Conservation (phyloP, 768 basidiomycete genomes). For the Dentipellis fragilis region DNA sequence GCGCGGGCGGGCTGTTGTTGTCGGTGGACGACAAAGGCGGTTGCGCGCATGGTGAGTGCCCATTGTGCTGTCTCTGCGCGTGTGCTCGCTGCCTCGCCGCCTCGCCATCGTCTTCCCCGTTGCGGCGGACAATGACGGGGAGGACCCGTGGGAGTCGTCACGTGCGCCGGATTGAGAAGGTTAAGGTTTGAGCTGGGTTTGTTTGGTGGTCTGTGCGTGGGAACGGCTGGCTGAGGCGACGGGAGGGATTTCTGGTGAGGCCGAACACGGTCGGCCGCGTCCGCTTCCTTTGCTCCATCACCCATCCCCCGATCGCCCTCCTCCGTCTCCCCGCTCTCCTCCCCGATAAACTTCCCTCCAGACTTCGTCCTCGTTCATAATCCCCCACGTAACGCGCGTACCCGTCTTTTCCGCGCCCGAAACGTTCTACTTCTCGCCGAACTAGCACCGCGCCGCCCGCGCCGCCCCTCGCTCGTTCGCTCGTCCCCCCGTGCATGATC, state of each 20-base stretch:
- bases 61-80: background rate
- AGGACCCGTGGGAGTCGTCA: constrained; percentile 4
- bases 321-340: background rate
- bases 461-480: constrained; percentile 18
- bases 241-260: constrained; percentile 4
- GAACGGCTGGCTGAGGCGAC: constrained; percentile 12
- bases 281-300: constrained; percentile 18
- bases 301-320: constrained; percentile 14
- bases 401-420: background rate
- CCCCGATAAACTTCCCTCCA: background rate
- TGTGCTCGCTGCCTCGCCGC: background rate
- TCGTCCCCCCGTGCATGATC: constrained; percentile 18
- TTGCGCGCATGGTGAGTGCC: background rate
- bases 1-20: background rate
- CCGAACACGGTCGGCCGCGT: constrained; percentile 17
- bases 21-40: background rate
- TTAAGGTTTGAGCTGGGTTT: constrained; percentile 14
- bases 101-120: background rate
- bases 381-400: constrained; percentile 1
- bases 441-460: constrained; percentile 20
- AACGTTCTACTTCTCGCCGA: constrained; percentile 41
- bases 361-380: background rate
- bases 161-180: constrained; percentile 9
- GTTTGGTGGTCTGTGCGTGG: constrained; percentile 16
- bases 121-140: background rate